Percentiles rank a stretch among this genome's conserved stretches.
Conservation (phyloP, 192 early-diverging fungal species). For the Backusella macrospora region DNA sequence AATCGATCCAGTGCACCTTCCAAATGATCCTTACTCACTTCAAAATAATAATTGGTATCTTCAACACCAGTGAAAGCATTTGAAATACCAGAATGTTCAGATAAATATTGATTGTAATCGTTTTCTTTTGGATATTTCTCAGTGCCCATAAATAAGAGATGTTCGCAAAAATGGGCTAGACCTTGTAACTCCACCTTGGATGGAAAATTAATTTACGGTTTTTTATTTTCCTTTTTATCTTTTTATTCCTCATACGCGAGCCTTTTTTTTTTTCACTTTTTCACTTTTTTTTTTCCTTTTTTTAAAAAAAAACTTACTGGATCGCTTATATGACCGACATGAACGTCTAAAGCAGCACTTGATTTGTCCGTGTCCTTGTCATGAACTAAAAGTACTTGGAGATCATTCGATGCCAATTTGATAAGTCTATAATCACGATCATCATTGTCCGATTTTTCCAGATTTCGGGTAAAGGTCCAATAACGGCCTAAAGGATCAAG, state of each 20-base stretch:
- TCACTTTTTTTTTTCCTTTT: neutral
- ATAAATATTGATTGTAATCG: conserved; percentile 75
- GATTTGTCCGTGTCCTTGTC: conserved; percentile 75
- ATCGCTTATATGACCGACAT: conserved; percentile 79
- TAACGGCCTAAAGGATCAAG: conserved; percentile 23
- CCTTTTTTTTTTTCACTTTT: too few relatives aligned
- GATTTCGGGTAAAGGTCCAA: conserved; percentile 39
- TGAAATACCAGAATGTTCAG: conserved; percentile 72
- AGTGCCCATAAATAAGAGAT: conserved; percentile 70
- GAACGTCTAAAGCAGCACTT: conserved; percentile 77
- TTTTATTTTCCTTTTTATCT: neutral
- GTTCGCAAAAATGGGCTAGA: conserved; percentile 84
- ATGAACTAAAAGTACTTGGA: conserved; percentile 70
- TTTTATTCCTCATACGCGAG: too few relatives aligned
- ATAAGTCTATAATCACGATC: conserved; percentile 64
- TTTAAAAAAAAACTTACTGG: conserved; percentile 58
- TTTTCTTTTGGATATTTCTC: conserved; percentile 81
- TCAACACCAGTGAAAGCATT: conserved; percentile 82
- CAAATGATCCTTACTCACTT: conserved; percentile 62
- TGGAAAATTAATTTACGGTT: neutral
- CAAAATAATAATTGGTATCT: conserved; percentile 89
- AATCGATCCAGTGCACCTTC: conserved; percentile 68
- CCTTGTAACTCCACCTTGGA: conserved; percentile 66
- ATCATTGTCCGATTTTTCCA: conserved; percentile 59
- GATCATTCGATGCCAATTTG: conserved; percentile 55